phyloP scores from a whole-genome alignment of 2,329 filamentous ascomycete species.

The Diaporthe citrichinensis region DNA sequence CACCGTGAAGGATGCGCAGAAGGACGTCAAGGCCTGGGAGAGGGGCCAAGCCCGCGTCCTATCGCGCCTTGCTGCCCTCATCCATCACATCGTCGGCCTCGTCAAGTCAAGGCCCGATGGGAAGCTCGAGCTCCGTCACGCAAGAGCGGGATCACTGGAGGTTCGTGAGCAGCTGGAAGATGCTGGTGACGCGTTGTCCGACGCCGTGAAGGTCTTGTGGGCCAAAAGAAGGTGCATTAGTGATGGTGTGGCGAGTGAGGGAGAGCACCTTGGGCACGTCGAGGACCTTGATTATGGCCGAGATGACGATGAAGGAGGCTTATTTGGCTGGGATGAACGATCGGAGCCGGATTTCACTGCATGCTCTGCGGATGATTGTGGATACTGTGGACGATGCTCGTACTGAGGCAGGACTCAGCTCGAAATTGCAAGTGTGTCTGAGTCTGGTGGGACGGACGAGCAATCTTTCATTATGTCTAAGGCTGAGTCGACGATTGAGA shows the following conservation, averaged over 20 bases:
- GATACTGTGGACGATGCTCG: constrained; percentile 46
- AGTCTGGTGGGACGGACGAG: neutral
- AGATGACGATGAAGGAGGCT: constrained; percentile 19
- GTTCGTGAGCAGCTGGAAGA: constrained; percentile 45
- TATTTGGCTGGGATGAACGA: constrained; percentile 29
- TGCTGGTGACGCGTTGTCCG: constrained; percentile 46
- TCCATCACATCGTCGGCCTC: constrained; percentile 45
- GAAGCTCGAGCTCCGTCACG: constrained; percentile 47
- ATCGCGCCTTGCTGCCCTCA: constrained; percentile 49
- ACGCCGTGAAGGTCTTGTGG: constrained; percentile 47
- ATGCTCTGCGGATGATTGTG: constrained; percentile 44
- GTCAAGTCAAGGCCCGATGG: constrained; percentile 37
- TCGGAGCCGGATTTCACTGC: constrained; percentile 44
- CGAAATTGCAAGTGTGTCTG: neutral
- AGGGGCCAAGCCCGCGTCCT: constrained; percentile 49
- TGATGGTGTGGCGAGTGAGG: neutral
- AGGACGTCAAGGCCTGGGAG: constrained; percentile 55
- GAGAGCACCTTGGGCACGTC: neutral
- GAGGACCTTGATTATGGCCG: neutral
- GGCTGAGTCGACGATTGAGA: neutral
- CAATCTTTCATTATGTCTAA: neutral
- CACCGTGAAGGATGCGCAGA: constrained; percentile 56
- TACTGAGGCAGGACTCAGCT: constrained; percentile 37
- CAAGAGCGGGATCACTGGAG: constrained; percentile 42
- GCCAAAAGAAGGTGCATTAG: constrained; percentile 13